phyloP scores from a whole-genome alignment of 2,329 filamentous ascomycete genomes.

The Aaosphaeria pasadenensis region DNA sequence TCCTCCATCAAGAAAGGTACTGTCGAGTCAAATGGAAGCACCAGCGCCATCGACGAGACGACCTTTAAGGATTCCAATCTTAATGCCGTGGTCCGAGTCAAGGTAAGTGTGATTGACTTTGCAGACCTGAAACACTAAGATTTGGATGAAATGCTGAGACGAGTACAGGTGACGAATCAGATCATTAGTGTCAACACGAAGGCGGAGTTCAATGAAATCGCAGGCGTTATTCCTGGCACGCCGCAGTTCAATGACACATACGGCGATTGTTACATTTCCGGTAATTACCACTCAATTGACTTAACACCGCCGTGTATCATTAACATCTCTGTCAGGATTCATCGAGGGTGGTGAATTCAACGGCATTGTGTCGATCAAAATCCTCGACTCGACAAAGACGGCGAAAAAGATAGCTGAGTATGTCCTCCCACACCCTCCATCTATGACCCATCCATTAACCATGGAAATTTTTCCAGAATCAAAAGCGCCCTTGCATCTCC shows the following conservation, averaged over 20 bases:
- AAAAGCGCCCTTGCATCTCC: neutral
- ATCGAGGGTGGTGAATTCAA: slow-evolving; percentile 12
- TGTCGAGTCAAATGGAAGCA: slow-evolving; percentile 4
- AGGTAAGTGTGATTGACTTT: neutral
- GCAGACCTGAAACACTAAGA: too few species aligned
- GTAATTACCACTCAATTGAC: neutral
- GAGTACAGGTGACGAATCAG: slow-evolving; percentile 9
- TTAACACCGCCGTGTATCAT: too few species aligned
- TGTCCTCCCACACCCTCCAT: neutral
- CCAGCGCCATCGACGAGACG: slow-evolving; percentile 4
- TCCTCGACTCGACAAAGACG: slow-evolving; percentile 7
- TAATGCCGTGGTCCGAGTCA: slow-evolving; percentile 24
- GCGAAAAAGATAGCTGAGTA: slow-evolving; percentile 2
- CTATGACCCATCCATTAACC: too few species aligned
- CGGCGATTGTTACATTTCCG: slow-evolving; percentile 11
- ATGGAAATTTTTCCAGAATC: neutral
- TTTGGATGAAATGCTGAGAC: too few species aligned
- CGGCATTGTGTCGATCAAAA: slow-evolving; percentile 7
- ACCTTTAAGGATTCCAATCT: slow-evolving; percentile 24
- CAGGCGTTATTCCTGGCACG: neutral
- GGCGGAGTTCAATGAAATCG: neutral
- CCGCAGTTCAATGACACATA: slow-evolving; percentile 7
- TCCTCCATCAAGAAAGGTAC: slow-evolving; percentile 9
- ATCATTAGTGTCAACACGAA: slow-evolving; percentile 17
- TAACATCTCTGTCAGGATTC: neutral